These are phyloP conservation scores for Globisporangium splendens DNA, from an alignment of 352 stramenopile species.

Conservation along the genomic window DNA sequence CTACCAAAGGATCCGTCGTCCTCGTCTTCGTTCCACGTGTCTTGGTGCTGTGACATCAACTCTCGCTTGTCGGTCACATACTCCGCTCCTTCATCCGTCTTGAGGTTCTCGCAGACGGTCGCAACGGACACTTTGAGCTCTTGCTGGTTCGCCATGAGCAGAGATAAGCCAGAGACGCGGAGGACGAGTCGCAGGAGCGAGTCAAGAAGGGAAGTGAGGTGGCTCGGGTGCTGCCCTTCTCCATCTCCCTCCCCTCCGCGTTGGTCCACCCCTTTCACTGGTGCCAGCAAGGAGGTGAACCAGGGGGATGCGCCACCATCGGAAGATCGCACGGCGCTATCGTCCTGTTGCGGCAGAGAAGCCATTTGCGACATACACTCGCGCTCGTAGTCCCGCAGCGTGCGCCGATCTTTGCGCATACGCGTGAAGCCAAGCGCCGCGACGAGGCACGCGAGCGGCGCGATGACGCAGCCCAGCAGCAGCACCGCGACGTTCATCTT, in stretches of 20 bases:
- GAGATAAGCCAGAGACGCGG: slow-evolving; percentile 11
- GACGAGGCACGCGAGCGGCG: slow-evolving; percentile 15
- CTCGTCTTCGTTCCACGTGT: slow-evolving; percentile 2
- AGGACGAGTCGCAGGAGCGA: background rate
- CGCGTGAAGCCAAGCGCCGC: slow-evolving; percentile 20
- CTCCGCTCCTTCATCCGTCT: slow-evolving; percentile 4
- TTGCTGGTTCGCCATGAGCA: slow-evolving; percentile 26
- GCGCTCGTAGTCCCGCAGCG: slow-evolving; percentile 24
- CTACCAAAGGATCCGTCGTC: background rate
- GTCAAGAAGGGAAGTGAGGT: slow-evolving; percentile 6
- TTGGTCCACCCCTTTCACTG: background rate
- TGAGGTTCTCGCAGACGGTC: background rate
- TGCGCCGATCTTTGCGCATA: slow-evolving; percentile 20
- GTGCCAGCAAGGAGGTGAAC: background rate
- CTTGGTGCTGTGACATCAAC: slow-evolving; percentile 1
- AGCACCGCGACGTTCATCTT: slow-evolving; percentile 17
- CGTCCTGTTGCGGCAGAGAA: slow-evolving; percentile 5
- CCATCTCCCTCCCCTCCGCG: background rate
- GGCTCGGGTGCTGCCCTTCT: background rate
- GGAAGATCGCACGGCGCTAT: slow-evolving; percentile 3
- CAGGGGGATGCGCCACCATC: background rate
- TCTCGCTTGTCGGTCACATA: background rate
- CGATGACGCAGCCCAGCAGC: slow-evolving; percentile 13
- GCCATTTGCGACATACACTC: slow-evolving; percentile 5
- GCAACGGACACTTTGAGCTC: slow-evolving; percentile 12